phyloP scores from a whole-genome alignment of 2,329 filamentous ascomycete genomes.

The Hypoxylon rubiginosum region DNA sequence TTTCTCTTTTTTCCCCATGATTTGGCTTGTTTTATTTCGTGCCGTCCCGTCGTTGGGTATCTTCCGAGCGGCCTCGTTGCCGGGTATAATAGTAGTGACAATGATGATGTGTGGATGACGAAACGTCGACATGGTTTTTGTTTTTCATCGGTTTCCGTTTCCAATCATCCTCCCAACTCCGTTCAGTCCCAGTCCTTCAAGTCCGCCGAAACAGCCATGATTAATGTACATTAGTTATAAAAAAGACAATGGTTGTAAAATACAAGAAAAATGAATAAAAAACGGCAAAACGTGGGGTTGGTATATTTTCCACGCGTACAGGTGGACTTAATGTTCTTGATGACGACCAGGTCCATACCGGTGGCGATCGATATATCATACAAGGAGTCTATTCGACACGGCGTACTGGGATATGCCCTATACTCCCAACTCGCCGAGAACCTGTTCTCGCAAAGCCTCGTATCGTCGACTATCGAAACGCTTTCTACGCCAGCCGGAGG shows the following conservation, averaged over 20 bases:
- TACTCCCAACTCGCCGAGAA: constrained; percentile 61
- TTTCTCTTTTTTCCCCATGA: neutral
- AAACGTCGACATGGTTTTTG: neutral
- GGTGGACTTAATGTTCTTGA: too few species aligned
- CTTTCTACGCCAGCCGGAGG: constrained; percentile 67
- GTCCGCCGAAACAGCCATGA: neutral
- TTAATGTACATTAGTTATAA: neutral
- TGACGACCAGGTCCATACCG: neutral
- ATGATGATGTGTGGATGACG: constrained; percentile 9
- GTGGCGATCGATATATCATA: neutral
- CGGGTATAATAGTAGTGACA: constrained; percentile 30
- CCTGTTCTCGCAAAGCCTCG: constrained; percentile 57
- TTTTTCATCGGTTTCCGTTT: constrained; percentile 9
- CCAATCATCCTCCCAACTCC: constrained; percentile 17
- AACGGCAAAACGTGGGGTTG: neutral
- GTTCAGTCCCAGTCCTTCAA: neutral
- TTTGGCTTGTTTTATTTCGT: neutral
- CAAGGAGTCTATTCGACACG: neutral
- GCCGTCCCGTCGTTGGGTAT: constrained; percentile 2
- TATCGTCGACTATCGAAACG: constrained; percentile 68
- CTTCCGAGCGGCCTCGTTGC: constrained; percentile 19
- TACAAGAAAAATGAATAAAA: constrained; percentile 18
- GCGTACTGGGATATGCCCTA: constrained; percentile 35
- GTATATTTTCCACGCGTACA: neutral
- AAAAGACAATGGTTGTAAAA: constrained; percentile 22